Evolutionary conservation across 257 asterid genomes (phyloP), one percentile per base, ranked within the genome.

Genomic region (Thymus quinquecostatus): DNA sequence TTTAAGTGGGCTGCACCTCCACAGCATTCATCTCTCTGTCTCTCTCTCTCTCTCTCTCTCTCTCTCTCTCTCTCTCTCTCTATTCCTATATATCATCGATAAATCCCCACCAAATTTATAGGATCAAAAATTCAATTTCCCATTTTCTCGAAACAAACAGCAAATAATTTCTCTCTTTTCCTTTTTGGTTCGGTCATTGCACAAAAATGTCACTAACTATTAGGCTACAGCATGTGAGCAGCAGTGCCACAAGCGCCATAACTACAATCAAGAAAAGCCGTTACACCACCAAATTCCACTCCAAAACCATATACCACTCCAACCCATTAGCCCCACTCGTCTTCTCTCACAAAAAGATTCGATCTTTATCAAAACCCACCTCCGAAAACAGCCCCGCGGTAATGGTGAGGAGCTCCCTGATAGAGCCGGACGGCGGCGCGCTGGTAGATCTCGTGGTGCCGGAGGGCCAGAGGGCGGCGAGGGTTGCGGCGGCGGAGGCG

Each of bases 351-450:
- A 36, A 7, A 82, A 84, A 84, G 80, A 82, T 82, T 74, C 78
- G 59, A 60, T 72, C 87, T 83, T 85, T 82, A 21, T 53, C 84
- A 54, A 75, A 66, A 65, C 33, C 79, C 6, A 5, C 27, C 63
- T 11, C 62, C 62, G 21, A 32, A 2, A 4, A 56, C 5, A 14
- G 40, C 61, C 1, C 49, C 1, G 13, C 7, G 4, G 4, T 30
- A 4, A 65, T 30, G 53, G 84, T 84, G 62, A 86, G 76, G 82
- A 84, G 97, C 72, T 88, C 94, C 49, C 78, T 91, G 81, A 91
- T 91, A 57, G 96, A 87, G 9, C 88, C 97, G 3, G 97, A 91
- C 75, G 97, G 97, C 55, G 97, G 96, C 36, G 74, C 83, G 1
- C 57, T 91, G 86, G 87, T 91, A 79, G 88, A 91, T 83, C 96